Evolutionary conservation across 768 basidiomycete genomes (phyloP).

Genomic region (Lepiota venenata): DNA sequence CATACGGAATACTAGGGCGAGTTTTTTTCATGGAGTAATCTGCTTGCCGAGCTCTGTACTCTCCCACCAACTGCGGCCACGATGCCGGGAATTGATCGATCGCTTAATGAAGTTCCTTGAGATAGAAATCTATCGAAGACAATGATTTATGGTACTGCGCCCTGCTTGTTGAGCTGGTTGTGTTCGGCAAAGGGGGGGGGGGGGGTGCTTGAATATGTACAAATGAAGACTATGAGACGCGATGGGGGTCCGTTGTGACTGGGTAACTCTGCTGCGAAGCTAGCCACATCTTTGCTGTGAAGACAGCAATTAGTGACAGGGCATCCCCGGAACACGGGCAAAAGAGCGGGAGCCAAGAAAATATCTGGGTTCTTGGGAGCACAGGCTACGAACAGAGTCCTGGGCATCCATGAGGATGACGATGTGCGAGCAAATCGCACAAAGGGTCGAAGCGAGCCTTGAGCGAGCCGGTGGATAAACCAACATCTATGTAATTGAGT

Average conservation of each 20-base stretch:
- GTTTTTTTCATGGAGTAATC: not conserved
- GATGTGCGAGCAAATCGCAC: too few relatives aligned
- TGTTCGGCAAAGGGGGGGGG: too few relatives aligned
- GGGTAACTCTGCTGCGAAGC: not conserved
- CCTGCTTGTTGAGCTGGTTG: not conserved
- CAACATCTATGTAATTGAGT: not conserved
- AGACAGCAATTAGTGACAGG: not conserved
- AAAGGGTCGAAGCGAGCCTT: not conserved
- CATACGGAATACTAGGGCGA: too few relatives aligned
- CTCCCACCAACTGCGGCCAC: not conserved
- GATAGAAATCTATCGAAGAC: not conserved
- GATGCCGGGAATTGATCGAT: constrained; percentile 5
- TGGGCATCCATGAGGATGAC: not conserved
- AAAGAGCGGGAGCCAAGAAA: not conserved
- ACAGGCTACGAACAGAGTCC: not conserved
- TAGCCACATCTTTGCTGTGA: not conserved
- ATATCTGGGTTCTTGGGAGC: not conserved
- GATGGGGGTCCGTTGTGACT: not conserved
- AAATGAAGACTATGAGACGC: too few relatives aligned
- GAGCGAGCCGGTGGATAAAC: not conserved
- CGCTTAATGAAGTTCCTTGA: not conserved
- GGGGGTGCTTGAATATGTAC: too few relatives aligned
- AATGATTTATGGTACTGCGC: not conserved
- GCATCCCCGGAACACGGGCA: not conserved
- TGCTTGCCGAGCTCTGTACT: not conserved